Conservation (phyloP, 176 grass and related monocot species). For the Microstegium vimineum region DNA sequence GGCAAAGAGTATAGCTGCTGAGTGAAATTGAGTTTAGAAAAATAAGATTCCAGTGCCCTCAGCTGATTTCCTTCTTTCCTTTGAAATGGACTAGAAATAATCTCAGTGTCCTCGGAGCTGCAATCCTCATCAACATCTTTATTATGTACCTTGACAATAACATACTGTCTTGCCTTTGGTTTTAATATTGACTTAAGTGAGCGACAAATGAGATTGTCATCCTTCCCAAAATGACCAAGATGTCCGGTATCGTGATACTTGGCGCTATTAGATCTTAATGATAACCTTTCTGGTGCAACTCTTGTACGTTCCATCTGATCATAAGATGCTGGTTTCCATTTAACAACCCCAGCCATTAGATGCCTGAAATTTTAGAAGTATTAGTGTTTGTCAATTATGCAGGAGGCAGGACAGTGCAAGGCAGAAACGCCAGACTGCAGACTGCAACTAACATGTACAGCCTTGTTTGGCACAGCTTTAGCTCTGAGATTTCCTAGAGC, state of each 20-base stretch:
- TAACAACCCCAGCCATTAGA: conserved; percentile 33
- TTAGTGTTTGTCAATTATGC: not conserved
- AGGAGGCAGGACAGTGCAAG: not conserved
- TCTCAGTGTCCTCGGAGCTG: not conserved
- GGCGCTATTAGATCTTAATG: not conserved
- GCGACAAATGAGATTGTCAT: too few relatives aligned
- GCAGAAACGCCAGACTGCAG: not conserved
- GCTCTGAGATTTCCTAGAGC: too few relatives aligned
- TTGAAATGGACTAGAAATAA: conserved; percentile 8
- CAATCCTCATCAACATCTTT: conserved; percentile 14
- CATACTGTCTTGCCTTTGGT: not conserved
- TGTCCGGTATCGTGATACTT: not conserved
- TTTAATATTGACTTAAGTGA: conserved; percentile 10
- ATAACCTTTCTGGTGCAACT: not conserved
- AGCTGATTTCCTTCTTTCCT: conserved; percentile 31
- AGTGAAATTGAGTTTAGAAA: conserved; percentile 24
- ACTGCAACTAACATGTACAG: not conserved
- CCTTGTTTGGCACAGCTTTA: too few relatives aligned
- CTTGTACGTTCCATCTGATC: not conserved
- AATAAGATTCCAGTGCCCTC: conserved; percentile 42
- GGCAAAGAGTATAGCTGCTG: conserved; percentile 10
- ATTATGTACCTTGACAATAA: conserved; percentile 20
- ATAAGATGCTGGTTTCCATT: conserved; percentile 8
- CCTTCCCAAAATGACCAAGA: not conserved
- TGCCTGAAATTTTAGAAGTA: conserved; percentile 27